phyloP scores from a whole-genome alignment of 345 rosid genomes.

The Citropsis articulata region DNA sequence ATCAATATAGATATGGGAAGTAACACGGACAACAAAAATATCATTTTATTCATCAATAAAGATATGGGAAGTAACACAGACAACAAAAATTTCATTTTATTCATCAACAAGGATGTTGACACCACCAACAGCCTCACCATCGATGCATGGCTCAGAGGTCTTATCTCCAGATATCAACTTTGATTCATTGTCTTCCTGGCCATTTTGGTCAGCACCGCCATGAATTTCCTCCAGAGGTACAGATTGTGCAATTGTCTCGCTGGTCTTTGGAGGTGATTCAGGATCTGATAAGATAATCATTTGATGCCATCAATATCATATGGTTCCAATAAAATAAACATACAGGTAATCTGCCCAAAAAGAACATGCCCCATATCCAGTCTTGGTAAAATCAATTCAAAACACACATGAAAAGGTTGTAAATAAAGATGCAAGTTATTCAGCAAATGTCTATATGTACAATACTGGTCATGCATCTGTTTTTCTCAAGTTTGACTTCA shows the following conservation, averaged over 20 bases:
- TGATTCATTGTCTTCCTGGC: conserved; percentile 19
- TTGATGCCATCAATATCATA: not conserved
- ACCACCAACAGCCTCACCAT: conserved; percentile 23
- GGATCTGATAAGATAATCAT: conserved; percentile 16
- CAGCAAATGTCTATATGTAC: not conserved
- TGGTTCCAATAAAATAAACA: not conserved
- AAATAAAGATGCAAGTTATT: not conserved
- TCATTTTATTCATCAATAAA: not conserved
- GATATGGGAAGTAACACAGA: no score
- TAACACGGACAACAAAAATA: no score
- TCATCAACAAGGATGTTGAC: not conserved
- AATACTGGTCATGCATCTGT: not conserved
- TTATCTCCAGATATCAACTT: conserved; percentile 22
- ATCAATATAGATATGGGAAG: not conserved
- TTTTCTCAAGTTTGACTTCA: not conserved
- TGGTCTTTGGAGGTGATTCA: conserved; percentile 17
- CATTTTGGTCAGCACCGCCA: conserved; percentile 15
- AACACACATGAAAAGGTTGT: not conserved
- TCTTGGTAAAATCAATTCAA: not conserved
- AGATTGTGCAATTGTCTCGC: conserved; percentile 12
- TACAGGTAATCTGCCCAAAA: not conserved
- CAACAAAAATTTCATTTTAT: no score
- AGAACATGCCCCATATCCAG: not conserved
- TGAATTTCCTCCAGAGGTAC: conserved; percentile 15
- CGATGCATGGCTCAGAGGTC: conserved; percentile 12